phyloP scores from a whole-genome alignment of 2,329 filamentous ascomycete species.

The Cercospora sp. region DNA sequence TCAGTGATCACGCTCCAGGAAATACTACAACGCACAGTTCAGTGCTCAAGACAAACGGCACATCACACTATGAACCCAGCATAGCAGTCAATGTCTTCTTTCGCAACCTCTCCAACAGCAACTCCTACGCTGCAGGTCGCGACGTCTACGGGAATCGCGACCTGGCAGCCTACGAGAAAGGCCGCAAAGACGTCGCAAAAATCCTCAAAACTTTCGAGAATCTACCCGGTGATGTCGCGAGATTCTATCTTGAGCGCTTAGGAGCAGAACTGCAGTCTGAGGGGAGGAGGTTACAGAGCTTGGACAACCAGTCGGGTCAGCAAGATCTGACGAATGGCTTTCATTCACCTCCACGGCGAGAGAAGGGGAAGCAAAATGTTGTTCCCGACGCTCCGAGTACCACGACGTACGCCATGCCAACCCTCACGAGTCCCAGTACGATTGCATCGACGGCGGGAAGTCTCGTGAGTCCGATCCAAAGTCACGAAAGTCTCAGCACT shows the following conservation, averaged over 20 bases:
- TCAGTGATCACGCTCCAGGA: not conserved
- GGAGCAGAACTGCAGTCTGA: conserved; percentile 62
- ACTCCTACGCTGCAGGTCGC: conserved; percentile 68
- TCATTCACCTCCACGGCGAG: not conserved
- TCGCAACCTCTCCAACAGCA: conserved; percentile 54
- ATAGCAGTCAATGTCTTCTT: conserved; percentile 92
- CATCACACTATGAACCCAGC: conserved; percentile 44
- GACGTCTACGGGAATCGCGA: conserved; percentile 91
- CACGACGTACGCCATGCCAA: not conserved
- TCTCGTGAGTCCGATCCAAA: not conserved
- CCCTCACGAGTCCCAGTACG: not conserved
- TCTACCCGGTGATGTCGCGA: conserved; percentile 64
- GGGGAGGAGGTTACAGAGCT: conserved; percentile 20
- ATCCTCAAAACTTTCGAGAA: conserved; percentile 65
- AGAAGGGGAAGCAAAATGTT: not conserved
- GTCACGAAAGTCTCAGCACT: not conserved
- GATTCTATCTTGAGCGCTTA: conserved; percentile 73
- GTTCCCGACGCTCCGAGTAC: not conserved
- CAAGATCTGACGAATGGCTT: not conserved
- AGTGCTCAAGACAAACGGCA: not conserved
- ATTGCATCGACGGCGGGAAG: not conserved
- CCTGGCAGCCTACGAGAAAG: conserved; percentile 79
- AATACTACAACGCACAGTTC: not conserved
- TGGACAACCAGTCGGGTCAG: not conserved
- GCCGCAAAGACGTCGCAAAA: conserved; percentile 68